phyloP scores from a whole-genome alignment of 331 rosid genomes.

The Spiraea crenata region DNA sequence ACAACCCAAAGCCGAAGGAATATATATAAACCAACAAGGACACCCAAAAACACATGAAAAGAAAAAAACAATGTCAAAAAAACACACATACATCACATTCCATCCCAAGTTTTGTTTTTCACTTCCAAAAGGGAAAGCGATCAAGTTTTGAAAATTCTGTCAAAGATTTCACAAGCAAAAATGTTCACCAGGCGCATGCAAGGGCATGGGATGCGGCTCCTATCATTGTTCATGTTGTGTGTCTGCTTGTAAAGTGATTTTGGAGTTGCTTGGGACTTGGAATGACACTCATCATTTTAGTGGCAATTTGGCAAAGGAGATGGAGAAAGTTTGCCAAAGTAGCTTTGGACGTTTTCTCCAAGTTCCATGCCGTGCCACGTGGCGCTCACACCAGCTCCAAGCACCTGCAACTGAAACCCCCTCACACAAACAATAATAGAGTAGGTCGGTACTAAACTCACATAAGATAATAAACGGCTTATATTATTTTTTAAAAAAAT shows the following conservation, averaged over 20 bases:
- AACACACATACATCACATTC: background rate
- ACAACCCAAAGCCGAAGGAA: background rate
- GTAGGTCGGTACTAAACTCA: no score
- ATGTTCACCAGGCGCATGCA: background rate
- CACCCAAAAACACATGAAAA: background rate
- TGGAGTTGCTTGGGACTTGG: conserved; percentile 11
- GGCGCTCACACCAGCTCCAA: conserved; percentile 19
- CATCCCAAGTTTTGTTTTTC: background rate
- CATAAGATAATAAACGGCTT: no score
- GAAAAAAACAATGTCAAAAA: background rate
- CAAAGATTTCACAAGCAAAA: background rate
- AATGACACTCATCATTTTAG: conserved; percentile 16
- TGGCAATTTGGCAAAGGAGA: background rate
- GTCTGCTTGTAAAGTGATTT: background rate
- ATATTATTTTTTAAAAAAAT: no score
- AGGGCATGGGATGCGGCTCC: background rate
- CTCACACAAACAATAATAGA: background rate
- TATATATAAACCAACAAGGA: background rate
- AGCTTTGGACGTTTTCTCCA: conserved; percentile 41
- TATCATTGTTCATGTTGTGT: background rate
- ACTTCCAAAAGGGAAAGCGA: background rate
- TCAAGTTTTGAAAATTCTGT: background rate
- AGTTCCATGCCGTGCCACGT: conserved; percentile 40
- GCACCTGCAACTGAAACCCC: background rate
- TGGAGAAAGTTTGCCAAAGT: conserved; percentile 34